Conservation (phyloP, 768 basidiomycete genomes). For the Tephrocybe sp. region DNA sequence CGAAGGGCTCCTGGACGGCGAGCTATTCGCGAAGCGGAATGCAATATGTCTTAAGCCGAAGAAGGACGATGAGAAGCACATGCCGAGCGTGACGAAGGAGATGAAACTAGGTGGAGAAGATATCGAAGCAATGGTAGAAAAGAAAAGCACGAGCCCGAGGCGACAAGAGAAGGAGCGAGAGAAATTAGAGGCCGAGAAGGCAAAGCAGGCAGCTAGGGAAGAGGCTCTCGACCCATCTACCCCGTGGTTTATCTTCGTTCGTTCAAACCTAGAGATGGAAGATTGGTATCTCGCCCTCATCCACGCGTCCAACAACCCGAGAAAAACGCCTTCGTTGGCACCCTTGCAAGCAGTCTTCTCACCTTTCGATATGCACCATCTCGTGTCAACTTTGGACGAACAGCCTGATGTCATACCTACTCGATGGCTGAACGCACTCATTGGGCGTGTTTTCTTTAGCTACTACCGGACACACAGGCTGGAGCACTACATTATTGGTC, state of each 20-base stretch:
- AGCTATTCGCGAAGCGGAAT: slow-evolving; percentile 89
- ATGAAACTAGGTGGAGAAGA: slow-evolving; percentile 41
- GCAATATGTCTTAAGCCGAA: slow-evolving; percentile 77
- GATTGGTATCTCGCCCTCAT: slow-evolving; percentile 91
- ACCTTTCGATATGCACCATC: slow-evolving; percentile 74
- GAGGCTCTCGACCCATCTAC: slow-evolving; percentile 51
- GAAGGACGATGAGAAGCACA: slow-evolving; percentile 28
- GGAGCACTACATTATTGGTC: slow-evolving; percentile 82
- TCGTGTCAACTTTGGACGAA: slow-evolving; percentile 85
- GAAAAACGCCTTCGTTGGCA: slow-evolving; percentile 58
- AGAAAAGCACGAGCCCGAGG: slow-evolving; percentile 21
- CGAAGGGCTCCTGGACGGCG: slow-evolving; percentile 77
- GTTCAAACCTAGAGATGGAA: slow-evolving; percentile 90
- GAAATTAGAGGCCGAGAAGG: slow-evolving; percentile 37
- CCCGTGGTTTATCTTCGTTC: slow-evolving; percentile 94
- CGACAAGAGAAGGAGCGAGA: slow-evolving; percentile 40
- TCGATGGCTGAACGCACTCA: slow-evolving; percentile 94
- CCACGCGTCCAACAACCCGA: slow-evolving; percentile 66
- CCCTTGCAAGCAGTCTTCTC: slow-evolving; percentile 69
- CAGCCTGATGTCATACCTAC: slow-evolving; percentile 96
- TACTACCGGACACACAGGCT: slow-evolving; percentile 82
- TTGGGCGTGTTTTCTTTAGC: slow-evolving; percentile 92
- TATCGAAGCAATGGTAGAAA: slow-evolving; percentile 29
- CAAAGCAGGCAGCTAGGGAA: slow-evolving; percentile 46
- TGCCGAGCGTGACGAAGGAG: slow-evolving; percentile 55